A percentile compares a stretch with the other conserved stretches of the same genome.
phyloP scores from a whole-genome alignment of 2,329 filamentous ascomycete species.

The Ampelomyces quisqualis region DNA sequence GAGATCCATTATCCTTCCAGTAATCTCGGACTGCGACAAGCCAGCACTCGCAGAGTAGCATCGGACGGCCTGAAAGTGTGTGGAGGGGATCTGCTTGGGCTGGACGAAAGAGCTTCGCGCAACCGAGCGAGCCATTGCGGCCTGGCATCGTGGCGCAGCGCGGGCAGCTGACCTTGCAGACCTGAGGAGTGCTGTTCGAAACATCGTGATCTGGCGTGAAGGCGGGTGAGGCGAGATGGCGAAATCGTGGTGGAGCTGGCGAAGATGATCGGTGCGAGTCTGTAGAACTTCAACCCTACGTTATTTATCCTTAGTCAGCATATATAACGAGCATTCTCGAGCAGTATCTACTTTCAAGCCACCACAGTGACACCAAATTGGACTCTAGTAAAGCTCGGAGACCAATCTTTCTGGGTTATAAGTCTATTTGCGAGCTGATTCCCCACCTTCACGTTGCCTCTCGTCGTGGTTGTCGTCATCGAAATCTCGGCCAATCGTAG shows the following conservation, averaged over 20 bases:
- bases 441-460: conserved; percentile 13
- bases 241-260: conserved; percentile 28
- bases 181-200: conserved; percentile 82
- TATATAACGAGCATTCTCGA: conserved; percentile 7
- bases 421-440: background rate
- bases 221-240: conserved; percentile 23
- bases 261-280: conserved; percentile 27
- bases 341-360: conserved; percentile 5
- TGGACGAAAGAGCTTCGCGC: conserved; percentile 62
- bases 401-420: background rate
- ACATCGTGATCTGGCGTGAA: conserved; percentile 63
- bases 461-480: conserved; percentile 23
- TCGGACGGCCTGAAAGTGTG: conserved; percentile 69
- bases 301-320: conserved; percentile 1
- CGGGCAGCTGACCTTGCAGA: conserved; percentile 60
- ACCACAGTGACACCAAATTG: conserved; percentile 3
- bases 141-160: conserved; percentile 45
- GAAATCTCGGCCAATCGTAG: conserved; percentile 35
- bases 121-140: conserved; percentile 60
- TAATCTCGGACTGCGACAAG: conserved; percentile 79
- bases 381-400: background rate
- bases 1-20: conserved; percentile 88
- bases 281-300: conserved; percentile 12
- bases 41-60: conserved; percentile 83
- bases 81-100: conserved; percentile 61